Conservation (phyloP, 352 stramenopile species). For the Phytophthora sansomeana region DNA sequence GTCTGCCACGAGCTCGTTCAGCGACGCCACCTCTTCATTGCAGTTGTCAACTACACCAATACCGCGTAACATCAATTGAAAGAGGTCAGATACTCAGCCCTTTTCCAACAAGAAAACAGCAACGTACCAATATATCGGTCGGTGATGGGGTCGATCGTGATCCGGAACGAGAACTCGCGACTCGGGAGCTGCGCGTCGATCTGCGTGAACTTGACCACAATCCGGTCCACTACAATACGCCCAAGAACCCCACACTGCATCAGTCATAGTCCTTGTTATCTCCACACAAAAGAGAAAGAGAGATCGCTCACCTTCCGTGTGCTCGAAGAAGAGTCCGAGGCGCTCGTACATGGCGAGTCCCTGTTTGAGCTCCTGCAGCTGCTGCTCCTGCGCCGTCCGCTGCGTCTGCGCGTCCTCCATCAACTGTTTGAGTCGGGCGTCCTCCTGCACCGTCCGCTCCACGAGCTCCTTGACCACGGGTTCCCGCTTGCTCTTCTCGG, state of each 20-base stretch:
- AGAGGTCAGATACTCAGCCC: neutral
- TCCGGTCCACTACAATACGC: conserved; percentile 52
- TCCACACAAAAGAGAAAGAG: neutral
- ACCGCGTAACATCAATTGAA: conserved; percentile 6
- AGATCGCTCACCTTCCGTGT: conserved; percentile 48
- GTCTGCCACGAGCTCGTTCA: conserved; percentile 60
- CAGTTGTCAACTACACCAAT: conserved; percentile 67
- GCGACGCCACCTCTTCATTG: conserved; percentile 52
- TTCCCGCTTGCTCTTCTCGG: conserved; percentile 65
- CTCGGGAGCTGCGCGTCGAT: conserved; percentile 62
- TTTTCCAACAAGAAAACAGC: neutral
- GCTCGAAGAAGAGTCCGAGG: conserved; percentile 77
- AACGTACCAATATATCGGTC: conserved; percentile 70
- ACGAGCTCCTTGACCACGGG: conserved; percentile 74
- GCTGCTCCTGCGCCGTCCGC: conserved; percentile 49
- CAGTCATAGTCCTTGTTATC: neutral
- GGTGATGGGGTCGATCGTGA: conserved; percentile 66
- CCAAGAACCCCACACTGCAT: neutral
- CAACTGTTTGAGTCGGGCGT: conserved; percentile 61
- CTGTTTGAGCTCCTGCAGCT: conserved; percentile 67
- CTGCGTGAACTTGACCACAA: conserved; percentile 75
- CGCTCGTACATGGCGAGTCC: conserved; percentile 74
- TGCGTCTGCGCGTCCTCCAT: conserved; percentile 53
- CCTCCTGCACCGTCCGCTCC: conserved; percentile 60
- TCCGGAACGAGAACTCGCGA: conserved; percentile 77